Evolutionary conservation across 768 basidiomycete genomes (phyloP).

Genomic region (Podaxis rugospora): DNA sequence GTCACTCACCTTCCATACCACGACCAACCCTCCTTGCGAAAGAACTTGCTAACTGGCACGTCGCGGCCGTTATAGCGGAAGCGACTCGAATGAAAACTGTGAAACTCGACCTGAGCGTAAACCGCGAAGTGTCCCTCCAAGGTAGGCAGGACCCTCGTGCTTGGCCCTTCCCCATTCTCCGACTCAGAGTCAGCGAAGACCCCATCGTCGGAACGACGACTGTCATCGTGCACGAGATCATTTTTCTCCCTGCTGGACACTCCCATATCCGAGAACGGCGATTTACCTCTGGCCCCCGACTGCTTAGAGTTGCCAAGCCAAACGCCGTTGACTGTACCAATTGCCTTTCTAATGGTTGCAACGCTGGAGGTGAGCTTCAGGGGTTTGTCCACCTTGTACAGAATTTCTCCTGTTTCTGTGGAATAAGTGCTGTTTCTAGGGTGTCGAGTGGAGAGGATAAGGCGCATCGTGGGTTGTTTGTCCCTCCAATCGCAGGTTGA

Average conservation of each 20-base stretch:
- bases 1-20: slow-evolving; percentile 14
- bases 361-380: slow-evolving; percentile 1
- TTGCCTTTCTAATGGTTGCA: slow-evolving; percentile 14
- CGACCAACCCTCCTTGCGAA: slow-evolving; percentile 17
- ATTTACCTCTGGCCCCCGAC: not conserved
- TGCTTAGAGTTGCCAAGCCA: not conserved
- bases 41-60: slow-evolving; percentile 9
- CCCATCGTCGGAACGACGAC: not conserved
- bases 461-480: slow-evolving; percentile 14
- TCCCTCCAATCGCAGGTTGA: slow-evolving; percentile 4
- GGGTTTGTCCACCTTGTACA: slow-evolving; percentile 18
- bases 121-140: slow-evolving; percentile 1
- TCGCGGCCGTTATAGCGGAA: slow-evolving; percentile 10
- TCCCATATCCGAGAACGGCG: not conserved
- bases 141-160: not conserved
- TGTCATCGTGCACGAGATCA: not conserved
- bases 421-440: slow-evolving; percentile 19
- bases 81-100: slow-evolving; percentile 5
- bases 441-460: slow-evolving; percentile 17
- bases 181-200: not conserved
- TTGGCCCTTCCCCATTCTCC: not conserved
- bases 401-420: slow-evolving; percentile 16
- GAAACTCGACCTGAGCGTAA: slow-evolving; percentile 15
- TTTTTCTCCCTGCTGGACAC: not conserved
- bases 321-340: not conserved